Evolutionary conservation across 495 filamentous ascomycete genomes (phyloP), one percentile per base, ranked within the genome.

Genomic region (Melanomma pulvis-pyrius): DNA sequence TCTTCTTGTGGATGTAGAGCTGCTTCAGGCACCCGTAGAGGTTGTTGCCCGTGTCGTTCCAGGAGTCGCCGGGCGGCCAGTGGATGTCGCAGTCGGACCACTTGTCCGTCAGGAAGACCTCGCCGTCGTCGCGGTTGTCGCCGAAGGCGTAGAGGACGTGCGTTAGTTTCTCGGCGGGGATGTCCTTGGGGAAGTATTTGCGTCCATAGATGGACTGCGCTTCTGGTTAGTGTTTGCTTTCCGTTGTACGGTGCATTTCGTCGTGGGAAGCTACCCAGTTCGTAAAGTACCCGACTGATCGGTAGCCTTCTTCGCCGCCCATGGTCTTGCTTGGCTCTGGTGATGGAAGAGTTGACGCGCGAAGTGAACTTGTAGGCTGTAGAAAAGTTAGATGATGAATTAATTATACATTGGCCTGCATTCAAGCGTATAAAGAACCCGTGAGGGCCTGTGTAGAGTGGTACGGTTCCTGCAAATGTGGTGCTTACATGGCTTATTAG

Each of bases 71-170:
- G 19, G 24, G 79, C n/a, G 4, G 39, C 69, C 93, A 96, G 77
- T 93, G 94, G 77, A 96, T 96, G 71, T 97, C 82, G 3, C 80
- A 75, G 66, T 96, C 92, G 46, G 90, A 87, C 92, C 92, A 96
- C 29, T 83, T 74, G 76, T 96, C 92, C 0, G 91, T 92, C 34
- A 96, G 76, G n/a, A 63, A n/a, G 17, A 41, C 36, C 24, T 24
- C 22, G 36, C 78, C 82, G 64, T 69, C 83, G 13, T 93, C 90
- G 0, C 83, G 84, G 39, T 96, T 83, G 71, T 96, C 92, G 47
- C 90, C 92, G 74, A 97, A 97, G 28, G 93, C 84, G 71, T 96
- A 98, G 17, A 97, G 85, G 4, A 98, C 80, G 78, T 98, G 94
- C 0, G 93, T 98, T 30, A 98, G 80, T 57, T 96, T 91, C 47